Conservation (phyloP, 176 grass and related monocot species). For the Cenchrus americanus region DNA sequence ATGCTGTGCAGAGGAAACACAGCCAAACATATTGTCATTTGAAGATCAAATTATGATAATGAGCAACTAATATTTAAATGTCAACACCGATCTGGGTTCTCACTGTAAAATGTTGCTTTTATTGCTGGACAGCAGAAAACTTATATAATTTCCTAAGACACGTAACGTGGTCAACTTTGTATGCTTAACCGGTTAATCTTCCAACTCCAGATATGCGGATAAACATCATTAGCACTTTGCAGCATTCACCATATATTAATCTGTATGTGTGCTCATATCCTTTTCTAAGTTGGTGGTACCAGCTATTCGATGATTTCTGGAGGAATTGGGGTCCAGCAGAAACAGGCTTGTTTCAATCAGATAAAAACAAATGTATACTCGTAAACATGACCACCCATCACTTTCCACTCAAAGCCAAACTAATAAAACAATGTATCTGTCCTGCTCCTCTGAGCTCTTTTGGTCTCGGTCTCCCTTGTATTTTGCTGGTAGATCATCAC, state of each 20-base stretch:
- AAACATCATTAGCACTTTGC: conserved; percentile 51
- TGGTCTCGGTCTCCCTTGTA: conserved; percentile 7
- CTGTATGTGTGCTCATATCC: conserved; percentile 1
- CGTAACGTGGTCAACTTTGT: conserved; percentile 25
- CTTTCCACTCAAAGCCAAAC: conserved; percentile 56
- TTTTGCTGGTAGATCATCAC: conserved; percentile 34
- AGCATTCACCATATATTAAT: conserved; percentile 33
- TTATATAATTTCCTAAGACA: not conserved
- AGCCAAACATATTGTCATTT: not conserved
- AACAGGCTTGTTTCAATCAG: conserved; percentile 32
- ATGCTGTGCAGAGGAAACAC: not conserved
- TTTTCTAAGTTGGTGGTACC: conserved; percentile 23
- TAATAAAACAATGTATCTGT: conserved; percentile 43
- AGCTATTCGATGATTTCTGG: conserved; percentile 21
- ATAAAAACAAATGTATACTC: conserved; percentile 1
- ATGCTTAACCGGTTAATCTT: not conserved
- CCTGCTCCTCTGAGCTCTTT: conserved; percentile 27
- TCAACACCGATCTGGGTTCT: not conserved
- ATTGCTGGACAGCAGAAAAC: conserved; percentile 30
- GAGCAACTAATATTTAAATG: not conserved
- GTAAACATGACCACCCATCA: conserved; percentile 30
- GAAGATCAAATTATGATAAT: not conserved
- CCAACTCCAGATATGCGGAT: conserved; percentile 22
- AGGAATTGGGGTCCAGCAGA: conserved; percentile 16
- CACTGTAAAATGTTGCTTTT: conserved; percentile 6